Conservation (phyloP, 169 alveolate species). For the Neospora caninum region DNA sequence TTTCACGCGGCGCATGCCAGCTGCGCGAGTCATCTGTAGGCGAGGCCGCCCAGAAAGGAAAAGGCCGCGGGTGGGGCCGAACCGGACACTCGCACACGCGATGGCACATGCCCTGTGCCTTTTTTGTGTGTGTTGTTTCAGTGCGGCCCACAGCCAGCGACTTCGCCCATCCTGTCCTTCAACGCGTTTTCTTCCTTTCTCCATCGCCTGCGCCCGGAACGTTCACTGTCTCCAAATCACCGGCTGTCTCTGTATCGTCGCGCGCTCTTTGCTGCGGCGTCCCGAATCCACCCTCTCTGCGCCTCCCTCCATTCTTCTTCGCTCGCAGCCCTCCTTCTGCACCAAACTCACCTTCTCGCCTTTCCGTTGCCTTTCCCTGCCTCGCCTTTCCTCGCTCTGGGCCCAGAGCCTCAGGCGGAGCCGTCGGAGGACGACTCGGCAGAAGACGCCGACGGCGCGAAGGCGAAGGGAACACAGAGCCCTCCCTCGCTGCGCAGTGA, state of each 20-base stretch:
- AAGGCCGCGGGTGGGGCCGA: no score
- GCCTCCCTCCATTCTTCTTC: background rate
- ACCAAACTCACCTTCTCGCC: constrained; percentile 12
- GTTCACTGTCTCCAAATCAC: background rate
- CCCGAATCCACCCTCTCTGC: constrained; percentile 16
- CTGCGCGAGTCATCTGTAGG: no score
- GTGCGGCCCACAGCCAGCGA: no score
- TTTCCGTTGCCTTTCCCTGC: constrained; percentile 7
- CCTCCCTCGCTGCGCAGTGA: background rate
- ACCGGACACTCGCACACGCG: no score
- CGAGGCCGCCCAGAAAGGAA: no score
- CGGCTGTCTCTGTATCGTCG: background rate
- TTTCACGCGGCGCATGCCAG: no score
- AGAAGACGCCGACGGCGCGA: background rate
- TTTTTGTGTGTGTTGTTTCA: no score
- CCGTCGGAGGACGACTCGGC: no score
- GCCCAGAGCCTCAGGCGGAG: background rate
- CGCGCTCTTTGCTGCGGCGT: constrained; percentile 7
- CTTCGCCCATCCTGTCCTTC: background rate
- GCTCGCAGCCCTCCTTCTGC: constrained; percentile 31
- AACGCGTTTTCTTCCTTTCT: background rate
- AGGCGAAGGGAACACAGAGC: background rate
- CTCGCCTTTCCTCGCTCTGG: constrained; percentile 30
- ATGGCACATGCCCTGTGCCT: no score
- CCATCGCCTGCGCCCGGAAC: background rate